Evolutionary conservation across 441 rosid genomes (phyloP), one percentile per base, ranked within the genome.

Genomic region (Gossypium trilobum): DNA sequence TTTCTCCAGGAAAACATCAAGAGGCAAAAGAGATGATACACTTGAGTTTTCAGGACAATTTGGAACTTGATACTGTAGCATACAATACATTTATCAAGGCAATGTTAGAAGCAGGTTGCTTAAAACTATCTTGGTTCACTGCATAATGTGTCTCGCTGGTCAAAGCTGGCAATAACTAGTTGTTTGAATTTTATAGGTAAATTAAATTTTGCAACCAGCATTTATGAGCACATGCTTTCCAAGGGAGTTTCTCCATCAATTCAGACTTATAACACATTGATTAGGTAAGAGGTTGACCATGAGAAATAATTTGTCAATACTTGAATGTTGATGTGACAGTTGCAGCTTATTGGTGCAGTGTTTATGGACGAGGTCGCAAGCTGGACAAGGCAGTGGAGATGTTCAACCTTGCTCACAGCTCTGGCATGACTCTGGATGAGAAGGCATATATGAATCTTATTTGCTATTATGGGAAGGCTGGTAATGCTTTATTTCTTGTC

Each of bases 11-110:
- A 52, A 89, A 88, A 82, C 86, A 85, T 82, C 81, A 59, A 67
- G 91, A 90, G 76, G 90, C 89, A 14, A 86, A 88, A 85, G 79
- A 66, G 63, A 66, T 92, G 68, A 74, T 89, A 69, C 57, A 25
- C 50, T 78, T 77, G 77, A 75, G 86, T 72, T 78, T 87, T 55
- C 79, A 76, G 42, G 87, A 78, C 1, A 70, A 62, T 52, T 69
- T 81, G 80, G 87, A 80, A 79, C 88, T 92, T 77, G 97, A 92
- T 78, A 89, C 92, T 1, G 89, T 90, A 75, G 88, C 90, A 7
- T 90, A 85, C 79, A 92, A 92, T 78, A 90, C 89, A 46, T 90
- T 90, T 83, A 90, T 90, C 71, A 92, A 87, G 88, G 94, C 94
- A 70, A 87, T 88, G 94, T 83, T 88, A 66, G 82, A 75, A 88